These are phyloP conservation scores for Penicillium alfredii DNA, from an alignment of 495 filamentous ascomycete genomes.

Conservation along the genomic window DNA sequence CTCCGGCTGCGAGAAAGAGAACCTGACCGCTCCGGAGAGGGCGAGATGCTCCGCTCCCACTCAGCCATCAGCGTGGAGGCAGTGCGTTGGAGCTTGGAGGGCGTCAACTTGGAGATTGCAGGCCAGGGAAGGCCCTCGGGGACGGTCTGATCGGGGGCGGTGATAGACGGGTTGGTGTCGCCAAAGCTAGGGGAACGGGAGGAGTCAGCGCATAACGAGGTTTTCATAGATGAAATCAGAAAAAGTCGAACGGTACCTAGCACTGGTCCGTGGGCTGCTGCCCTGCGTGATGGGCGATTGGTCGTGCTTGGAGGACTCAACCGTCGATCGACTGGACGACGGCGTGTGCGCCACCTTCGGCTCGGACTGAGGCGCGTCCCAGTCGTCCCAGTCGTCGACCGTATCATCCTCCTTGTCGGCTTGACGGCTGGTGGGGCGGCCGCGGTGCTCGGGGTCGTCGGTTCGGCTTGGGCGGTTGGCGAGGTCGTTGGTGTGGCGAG, in stretches of 20 bases:
- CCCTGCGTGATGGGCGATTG: constrained; percentile 43
- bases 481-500: constrained; percentile 25
- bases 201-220: constrained; percentile 30
- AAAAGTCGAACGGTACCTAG: constrained; percentile 44
- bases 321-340: constrained; percentile 41
- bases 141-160: constrained; percentile 30
- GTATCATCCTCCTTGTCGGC: constrained; percentile 45
- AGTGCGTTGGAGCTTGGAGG: constrained; percentile 62
- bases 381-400: constrained; percentile 61
- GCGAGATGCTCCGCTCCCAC: constrained; percentile 57
- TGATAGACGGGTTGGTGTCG: constrained; percentile 33
- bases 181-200: constrained; percentile 28
- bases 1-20: constrained; percentile 24
- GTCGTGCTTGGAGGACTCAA: constrained; percentile 38
- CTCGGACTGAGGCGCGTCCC: constrained; percentile 51
- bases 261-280: constrained; percentile 46
- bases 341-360: constrained; percentile 41
- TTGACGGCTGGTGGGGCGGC: constrained; percentile 23
- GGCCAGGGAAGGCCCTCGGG: constrained; percentile 63
- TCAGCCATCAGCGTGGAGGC: constrained; percentile 70
- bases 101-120: constrained; percentile 56
- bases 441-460: constrained; percentile 31
- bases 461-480: constrained; percentile 18
- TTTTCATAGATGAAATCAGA: constrained; percentile 31
- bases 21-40: constrained; percentile 26